Evolutionary conservation across 495 filamentous ascomycete genomes (phyloP).

Genomic region (Penicillium odoratum): DNA sequence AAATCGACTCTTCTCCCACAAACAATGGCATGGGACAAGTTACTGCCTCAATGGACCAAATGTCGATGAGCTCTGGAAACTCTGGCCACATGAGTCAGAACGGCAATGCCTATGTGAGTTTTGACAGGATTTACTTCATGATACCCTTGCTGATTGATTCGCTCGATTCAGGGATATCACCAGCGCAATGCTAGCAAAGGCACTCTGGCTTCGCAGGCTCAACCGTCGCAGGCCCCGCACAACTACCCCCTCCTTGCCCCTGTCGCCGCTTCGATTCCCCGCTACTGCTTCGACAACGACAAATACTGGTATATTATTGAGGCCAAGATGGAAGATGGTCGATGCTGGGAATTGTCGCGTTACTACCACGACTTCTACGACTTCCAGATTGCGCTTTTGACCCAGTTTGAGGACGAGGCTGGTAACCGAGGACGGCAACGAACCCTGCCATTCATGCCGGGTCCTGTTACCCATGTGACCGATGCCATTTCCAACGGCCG

Average conservation of each 20-base stretch:
- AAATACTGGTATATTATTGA: slow-evolving; percentile 99
- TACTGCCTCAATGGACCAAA: slow-evolving; percentile 73
- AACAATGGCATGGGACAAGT: slow-evolving; percentile 46
- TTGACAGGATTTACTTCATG: background rate
- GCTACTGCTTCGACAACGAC: slow-evolving; percentile 95
- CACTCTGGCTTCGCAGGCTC: slow-evolving; percentile 31
- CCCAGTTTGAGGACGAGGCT: slow-evolving; percentile 90
- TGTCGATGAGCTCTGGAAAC: slow-evolving; percentile 63
- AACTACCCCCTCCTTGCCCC: slow-evolving; percentile 50
- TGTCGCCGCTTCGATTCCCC: slow-evolving; percentile 79
- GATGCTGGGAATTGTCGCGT: slow-evolving; percentile 86
- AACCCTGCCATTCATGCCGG: slow-evolving; percentile 96
- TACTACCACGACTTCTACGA: slow-evolving; percentile 99
- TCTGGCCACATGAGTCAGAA: slow-evolving; percentile 39
- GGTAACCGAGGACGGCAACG: slow-evolving; percentile 76
- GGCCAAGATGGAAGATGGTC: slow-evolving; percentile 84
- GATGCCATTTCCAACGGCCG: slow-evolving; percentile 94
- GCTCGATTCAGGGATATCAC: slow-evolving; percentile 38
- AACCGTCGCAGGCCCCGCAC: slow-evolving; percentile 27
- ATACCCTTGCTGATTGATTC: background rate
- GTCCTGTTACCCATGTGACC: slow-evolving; percentile 95
- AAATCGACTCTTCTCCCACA: slow-evolving; percentile 59
- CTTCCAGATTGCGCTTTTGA: slow-evolving; percentile 92
- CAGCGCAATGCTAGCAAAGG: slow-evolving; percentile 49
- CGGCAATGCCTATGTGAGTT: slow-evolving; percentile 50